Evolutionary conservation across 768 basidiomycete species (phyloP), one percentile per base, ranked within the genome.

Genomic region (Rhizopogon roseolus): DNA sequence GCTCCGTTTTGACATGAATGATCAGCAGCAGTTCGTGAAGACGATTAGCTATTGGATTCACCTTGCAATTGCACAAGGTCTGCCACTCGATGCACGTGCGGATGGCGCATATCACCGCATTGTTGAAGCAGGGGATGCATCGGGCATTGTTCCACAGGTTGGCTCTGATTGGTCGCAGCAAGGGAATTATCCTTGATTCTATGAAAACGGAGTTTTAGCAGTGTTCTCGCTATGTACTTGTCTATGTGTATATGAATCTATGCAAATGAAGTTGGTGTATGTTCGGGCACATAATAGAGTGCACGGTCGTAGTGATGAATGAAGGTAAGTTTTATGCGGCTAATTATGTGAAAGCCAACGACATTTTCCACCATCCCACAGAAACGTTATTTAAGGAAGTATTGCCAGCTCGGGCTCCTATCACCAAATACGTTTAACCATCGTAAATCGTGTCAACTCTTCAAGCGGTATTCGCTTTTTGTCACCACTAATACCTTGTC

Each of bases 361-460:
- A 22, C 22, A 22, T 14, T 17, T 34, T 8, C 7, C 19, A 48
- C 13, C 19, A 32, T 34, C 17, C 4, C 2, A 6, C 19, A 14
- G 17, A 22, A 22, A 34, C 19, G 5, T 36, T n/a, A n/a, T n/a
- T n/a, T 13, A 22, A 48, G 7, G n/a, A 10, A 46, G 7, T 2
- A 34, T 46, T 7, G 7, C 10, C 7, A 13, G 13, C 9, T 13
- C 34, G 36, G 22, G 14, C 22, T 22, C 9, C 34, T 45, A 44
- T 57, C 37, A 86, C 81, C 82, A 95, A 42, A 96, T 95, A 50
- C 91, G 78, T 65, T 96, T 96, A 43, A 96, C 88, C 94, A 98
- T 98, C 17, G 93, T 96, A 75, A 90, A 98, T 52, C 94, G 71
- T 34, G 92, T 96, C 46, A 98, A 78, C 64, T 96, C 92, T 66